Evolutionary conservation across 2,329 filamentous ascomycete species (phyloP).

Genomic region (Pseudofabraea citricarpa): DNA sequence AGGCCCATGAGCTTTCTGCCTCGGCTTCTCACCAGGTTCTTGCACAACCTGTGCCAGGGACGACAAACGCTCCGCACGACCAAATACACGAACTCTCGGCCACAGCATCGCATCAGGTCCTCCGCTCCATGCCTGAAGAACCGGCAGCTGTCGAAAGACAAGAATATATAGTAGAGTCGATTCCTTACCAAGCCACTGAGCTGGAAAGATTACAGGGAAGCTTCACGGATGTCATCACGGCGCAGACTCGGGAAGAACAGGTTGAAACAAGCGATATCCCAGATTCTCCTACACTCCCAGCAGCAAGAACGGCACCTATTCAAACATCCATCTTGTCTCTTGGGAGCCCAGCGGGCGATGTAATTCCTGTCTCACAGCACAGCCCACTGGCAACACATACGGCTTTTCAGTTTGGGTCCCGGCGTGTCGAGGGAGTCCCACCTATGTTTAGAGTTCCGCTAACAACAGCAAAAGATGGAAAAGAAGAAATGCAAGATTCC

Average conservation of each 20-base stretch:
- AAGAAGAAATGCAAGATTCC: background rate
- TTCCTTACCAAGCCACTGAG: background rate
- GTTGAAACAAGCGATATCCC: background rate
- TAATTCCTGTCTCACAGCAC: background rate
- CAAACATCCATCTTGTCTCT: background rate
- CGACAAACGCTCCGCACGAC: too few relatives aligned
- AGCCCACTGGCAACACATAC: background rate
- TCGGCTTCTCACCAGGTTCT: too few relatives aligned
- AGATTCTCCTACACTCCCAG: too few relatives aligned
- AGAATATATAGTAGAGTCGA: too few relatives aligned
- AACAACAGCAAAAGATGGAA: too few relatives aligned
- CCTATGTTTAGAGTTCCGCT: background rate
- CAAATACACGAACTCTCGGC: background rate
- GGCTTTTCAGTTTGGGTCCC: background rate
- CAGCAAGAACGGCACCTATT: background rate
- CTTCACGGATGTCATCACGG: background rate
- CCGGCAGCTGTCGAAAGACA: background rate
- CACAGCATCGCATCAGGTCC: background rate
- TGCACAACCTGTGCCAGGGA: too few relatives aligned
- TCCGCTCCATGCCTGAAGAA: background rate
- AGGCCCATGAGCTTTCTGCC: too few relatives aligned
- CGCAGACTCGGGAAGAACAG: background rate
- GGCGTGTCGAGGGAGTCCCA: background rate
- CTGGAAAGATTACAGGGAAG: background rate
- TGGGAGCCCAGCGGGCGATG: background rate